phyloP scores from a whole-genome alignment of 495 filamentous ascomycete genomes.

The Talaromyces nanjingensis region DNA sequence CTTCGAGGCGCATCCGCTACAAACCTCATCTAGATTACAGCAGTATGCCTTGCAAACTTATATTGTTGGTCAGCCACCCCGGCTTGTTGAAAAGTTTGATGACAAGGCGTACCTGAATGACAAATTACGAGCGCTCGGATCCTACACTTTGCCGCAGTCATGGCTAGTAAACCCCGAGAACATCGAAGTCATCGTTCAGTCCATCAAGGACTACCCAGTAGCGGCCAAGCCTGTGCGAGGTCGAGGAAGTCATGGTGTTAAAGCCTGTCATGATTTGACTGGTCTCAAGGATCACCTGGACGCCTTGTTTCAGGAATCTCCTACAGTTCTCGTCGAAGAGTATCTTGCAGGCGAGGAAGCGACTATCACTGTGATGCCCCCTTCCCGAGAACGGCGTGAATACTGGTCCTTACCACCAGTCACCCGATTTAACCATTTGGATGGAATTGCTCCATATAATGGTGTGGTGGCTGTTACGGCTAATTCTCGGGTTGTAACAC shows the following conservation, averaged over 20 bases:
- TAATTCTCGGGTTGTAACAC: conserved; percentile 20
- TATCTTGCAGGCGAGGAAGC: conserved; percentile 32
- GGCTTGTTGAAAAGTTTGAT: conserved; percentile 30
- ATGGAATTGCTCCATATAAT: conserved; percentile 29
- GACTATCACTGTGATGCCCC: conserved; percentile 36
- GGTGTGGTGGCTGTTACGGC: conserved; percentile 26
- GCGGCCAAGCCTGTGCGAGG: conserved; percentile 28
- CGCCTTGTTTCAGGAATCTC: conserved; percentile 20
- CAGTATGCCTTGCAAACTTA: conserved; percentile 12
- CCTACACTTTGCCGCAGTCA: too few relatives aligned
- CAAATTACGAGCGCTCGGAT: conserved; percentile 13
- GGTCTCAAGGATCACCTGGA: conserved; percentile 20
- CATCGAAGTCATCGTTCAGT: conserved; percentile 4
- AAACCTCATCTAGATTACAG: conserved; percentile 17
- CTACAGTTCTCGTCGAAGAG: conserved; percentile 28
- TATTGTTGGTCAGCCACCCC: conserved; percentile 29
- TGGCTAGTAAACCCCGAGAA: conserved; percentile 4
- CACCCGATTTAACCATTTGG: conserved; percentile 27
- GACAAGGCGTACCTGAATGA: conserved; percentile 33
- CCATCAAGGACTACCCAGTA: conserved; percentile 19
- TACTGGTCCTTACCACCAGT: conserved; percentile 30
- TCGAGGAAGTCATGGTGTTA: conserved; percentile 29
- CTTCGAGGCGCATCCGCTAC: conserved; percentile 28
- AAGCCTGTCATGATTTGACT: conserved; percentile 16
- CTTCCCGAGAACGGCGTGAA: conserved; percentile 11